These are phyloP conservation scores for Trypanosoma avium DNA, from an alignment of 208 protist species.

Conservation along the genomic window DNA sequence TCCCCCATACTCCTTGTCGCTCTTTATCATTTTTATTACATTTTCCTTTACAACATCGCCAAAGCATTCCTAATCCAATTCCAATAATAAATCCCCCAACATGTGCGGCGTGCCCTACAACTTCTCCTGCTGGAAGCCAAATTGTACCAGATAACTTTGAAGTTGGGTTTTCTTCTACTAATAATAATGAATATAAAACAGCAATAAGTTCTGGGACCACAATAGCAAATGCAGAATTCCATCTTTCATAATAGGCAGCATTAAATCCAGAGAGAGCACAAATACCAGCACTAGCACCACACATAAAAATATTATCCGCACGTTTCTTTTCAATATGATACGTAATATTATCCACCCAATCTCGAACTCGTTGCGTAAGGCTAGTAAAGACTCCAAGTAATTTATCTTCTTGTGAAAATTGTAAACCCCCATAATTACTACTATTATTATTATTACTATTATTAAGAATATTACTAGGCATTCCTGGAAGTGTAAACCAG, in stretches of 20 bases:
- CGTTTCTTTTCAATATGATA: conserved; percentile 35
- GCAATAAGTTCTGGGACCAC: conserved; percentile 36
- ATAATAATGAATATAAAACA: conserved; percentile 25
- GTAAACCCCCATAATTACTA: not conserved
- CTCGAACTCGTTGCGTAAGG: not conserved
- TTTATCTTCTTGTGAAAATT: not conserved
- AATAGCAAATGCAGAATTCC: conserved; percentile 29
- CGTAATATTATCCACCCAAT: conserved; percentile 23
- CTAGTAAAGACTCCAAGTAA: not conserved
- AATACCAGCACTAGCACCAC: conserved; percentile 55
- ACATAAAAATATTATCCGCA: conserved; percentile 50
- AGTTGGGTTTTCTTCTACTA: not conserved
- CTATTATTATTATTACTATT: not conserved
- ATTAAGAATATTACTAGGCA: not conserved
- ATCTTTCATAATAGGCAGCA: conserved; percentile 40
- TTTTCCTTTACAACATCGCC: conserved; percentile 19
- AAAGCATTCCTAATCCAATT: conserved; percentile 34
- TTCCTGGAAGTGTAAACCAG: not conserved
- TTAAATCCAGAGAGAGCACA: conserved; percentile 62
- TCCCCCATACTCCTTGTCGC: conserved; percentile 2
- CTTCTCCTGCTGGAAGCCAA: conserved; percentile 39
- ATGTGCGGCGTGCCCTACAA: conserved; percentile 64
- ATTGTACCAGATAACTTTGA: not conserved
- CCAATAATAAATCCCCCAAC: conserved; percentile 60
- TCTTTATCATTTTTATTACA: not conserved